Evolutionary conservation across 2,329 filamentous ascomycete species (phyloP).

Genomic region (Aphanoascus verrucosus): DNA sequence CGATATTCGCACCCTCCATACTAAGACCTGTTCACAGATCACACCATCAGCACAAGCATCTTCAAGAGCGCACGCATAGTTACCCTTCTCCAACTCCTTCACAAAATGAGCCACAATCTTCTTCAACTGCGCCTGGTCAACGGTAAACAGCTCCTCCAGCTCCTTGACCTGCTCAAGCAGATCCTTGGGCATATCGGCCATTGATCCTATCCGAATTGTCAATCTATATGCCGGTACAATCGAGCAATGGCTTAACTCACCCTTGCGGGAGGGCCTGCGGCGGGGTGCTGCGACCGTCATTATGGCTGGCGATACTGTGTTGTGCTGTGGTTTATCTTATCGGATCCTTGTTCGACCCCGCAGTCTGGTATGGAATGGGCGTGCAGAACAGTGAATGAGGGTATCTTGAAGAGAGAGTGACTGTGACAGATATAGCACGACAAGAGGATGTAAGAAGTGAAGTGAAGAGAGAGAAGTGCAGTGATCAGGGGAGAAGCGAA

Average conservation of each 20-base stretch:
- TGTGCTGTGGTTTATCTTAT: no score
- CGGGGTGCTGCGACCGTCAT: slow-evolving; percentile 49
- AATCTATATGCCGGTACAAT: not conserved
- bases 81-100: slow-evolving; percentile 74
- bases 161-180: slow-evolving; percentile 69
- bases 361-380: slow-evolving; percentile 1
- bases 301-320: not conserved
- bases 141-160: slow-evolving; percentile 73
- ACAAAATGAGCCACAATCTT: slow-evolving; percentile 83
- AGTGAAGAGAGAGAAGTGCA: no score
- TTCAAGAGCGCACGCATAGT: slow-evolving; percentile 17
- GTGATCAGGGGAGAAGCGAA: no score
- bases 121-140: slow-evolving; percentile 72
- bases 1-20: slow-evolving; percentile 84
- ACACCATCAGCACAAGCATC: slow-evolving; percentile 4
- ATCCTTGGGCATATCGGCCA: slow-evolving; percentile 81
- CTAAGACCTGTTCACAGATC: slow-evolving; percentile 51
- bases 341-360: not conserved
- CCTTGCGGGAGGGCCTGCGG: slow-evolving; percentile 59
- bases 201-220: slow-evolving; percentile 49
- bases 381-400: not conserved
- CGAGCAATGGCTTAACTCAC: slow-evolving; percentile 41
- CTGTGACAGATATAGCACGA: no score
- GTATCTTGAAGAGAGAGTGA: no score
- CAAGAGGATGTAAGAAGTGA: no score